Base-by-base conservation (phyloP, 2,329 filamentous ascomycete genomes). In the Ophiostoma australiae region DNA sequence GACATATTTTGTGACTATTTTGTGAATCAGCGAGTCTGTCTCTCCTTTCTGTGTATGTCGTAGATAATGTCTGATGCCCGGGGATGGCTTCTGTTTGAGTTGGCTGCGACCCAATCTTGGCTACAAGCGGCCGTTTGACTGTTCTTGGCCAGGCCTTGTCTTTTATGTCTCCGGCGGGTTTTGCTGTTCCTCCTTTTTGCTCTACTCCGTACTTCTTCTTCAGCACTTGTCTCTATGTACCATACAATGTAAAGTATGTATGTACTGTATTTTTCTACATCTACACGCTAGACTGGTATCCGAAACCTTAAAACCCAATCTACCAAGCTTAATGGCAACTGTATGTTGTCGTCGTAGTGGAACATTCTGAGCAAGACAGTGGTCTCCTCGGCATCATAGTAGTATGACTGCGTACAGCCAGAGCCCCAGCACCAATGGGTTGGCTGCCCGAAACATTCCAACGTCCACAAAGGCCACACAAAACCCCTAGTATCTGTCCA, bases 401-500 rank as follows among this genome's bases (percentile, higher is more conserved):
- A 35, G 17, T 35, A 20, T 48, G 44, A n/a, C 44, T 15, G 17
- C 20, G 6, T 20, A 17, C 44, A n/a, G 17, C 44, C 44, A n/a
- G 33, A 17, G 31, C 58, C 20, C 63, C 35, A 23, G 33, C 63
- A 66, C 63, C 63, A 66, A 35, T 37, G 10, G 33, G 15, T 65
- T 65, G 17, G 20, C 63, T 31, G 27, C 1, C 31, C 61, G 61
- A 65, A 65, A 65, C 61, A 65, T 48, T 17, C 58, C 7, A 63
- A 33, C 58, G 15, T 39, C 35, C n/a, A 20, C 63, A 39, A 3
- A n/a, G 63, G 20, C 63, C 63, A 66, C 63, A 66, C 63, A n/a
- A 41, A 35, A 39, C 63, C 63, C 63, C 33, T 63, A 15, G 15
- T 33, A n/a, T 48, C 44, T 48, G 52, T 35, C 27, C 27, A 63